Percentiles rank a stretch among this genome's conserved stretches.
Conservation (phyloP, 768 basidiomycete species). For the Rhodotorula diobovata region DNA sequence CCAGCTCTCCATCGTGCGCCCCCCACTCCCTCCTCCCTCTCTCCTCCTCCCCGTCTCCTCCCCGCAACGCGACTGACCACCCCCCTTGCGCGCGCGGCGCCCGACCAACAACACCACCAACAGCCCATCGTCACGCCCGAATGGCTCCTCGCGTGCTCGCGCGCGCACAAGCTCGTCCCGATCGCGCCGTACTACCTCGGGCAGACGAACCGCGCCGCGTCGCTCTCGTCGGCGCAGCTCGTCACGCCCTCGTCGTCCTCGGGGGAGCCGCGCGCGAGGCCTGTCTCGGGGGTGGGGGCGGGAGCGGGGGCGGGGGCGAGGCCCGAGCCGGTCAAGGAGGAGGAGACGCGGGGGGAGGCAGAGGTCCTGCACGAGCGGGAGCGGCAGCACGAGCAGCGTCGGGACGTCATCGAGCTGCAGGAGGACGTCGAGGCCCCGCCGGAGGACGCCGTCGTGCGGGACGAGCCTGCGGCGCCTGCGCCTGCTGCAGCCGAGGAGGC, state of each 20-base stretch:
- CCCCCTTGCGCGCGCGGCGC: too few species aligned
- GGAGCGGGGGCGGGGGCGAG: not conserved
- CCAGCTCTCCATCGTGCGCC: conserved; percentile 68
- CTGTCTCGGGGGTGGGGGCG: not conserved
- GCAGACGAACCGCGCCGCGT: conserved; percentile 38
- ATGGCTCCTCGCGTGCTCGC: conserved; percentile 85
- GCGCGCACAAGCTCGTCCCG: conserved; percentile 82
- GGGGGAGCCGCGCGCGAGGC: not conserved
- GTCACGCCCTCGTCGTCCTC: conserved; percentile 6
- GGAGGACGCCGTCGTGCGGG: not conserved
- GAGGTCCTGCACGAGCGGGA: too few species aligned
- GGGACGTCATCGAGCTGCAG: conserved; percentile 1
- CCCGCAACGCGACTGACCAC: not conserved
- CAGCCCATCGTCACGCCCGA: conserved; percentile 84
- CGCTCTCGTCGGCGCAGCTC: conserved; percentile 39
- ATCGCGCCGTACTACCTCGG: conserved; percentile 63
- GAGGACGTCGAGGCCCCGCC: conserved; percentile 15
- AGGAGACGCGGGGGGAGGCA: too few species aligned
- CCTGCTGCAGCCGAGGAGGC: not conserved
- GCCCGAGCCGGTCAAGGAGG: not conserved
- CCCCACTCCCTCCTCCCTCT: too few species aligned
- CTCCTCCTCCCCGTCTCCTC: not conserved
- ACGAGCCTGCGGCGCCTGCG: not conserved
- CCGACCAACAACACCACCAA: too few species aligned
- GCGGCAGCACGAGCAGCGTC: not conserved